phyloP scores from a whole-genome alignment of 2,329 filamentous ascomycete species.

The Fusarium chuoi region DNA sequence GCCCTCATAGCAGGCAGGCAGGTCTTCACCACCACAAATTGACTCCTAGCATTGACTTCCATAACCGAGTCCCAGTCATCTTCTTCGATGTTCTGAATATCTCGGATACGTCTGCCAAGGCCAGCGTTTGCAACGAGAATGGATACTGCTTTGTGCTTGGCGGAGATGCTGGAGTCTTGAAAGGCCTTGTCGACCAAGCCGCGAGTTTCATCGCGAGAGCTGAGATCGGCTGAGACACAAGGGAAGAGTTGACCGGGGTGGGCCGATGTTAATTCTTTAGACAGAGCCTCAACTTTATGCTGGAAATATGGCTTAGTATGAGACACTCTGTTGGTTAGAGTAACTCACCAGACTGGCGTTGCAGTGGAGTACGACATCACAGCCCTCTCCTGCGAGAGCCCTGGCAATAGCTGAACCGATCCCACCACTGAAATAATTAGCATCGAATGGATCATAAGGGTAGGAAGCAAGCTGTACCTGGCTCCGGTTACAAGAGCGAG shows the following conservation, averaged over 20 bases:
- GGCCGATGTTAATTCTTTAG: background rate
- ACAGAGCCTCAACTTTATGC: constrained; percentile 23
- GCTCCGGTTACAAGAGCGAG: constrained; percentile 30
- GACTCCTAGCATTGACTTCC: constrained; percentile 49
- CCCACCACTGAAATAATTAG: constrained; percentile 6
- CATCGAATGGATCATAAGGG: accelerated
- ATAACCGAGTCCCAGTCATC: constrained; percentile 52
- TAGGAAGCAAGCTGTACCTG: constrained; percentile 1
- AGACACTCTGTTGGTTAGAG: accelerated
- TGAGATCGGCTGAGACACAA: constrained; percentile 20
- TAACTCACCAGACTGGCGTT: constrained; percentile 12
- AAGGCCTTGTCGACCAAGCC: constrained; percentile 8
- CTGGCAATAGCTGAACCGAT: constrained; percentile 25
- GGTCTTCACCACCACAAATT: constrained; percentile 49
- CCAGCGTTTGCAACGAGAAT: constrained; percentile 50
- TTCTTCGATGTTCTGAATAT: constrained; percentile 48
- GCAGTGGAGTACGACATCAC: constrained; percentile 29
- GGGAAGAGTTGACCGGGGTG: constrained; percentile 13
- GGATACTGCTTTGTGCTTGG: constrained; percentile 40
- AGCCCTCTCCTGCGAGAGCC: constrained; percentile 21
- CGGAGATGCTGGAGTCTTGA: background rate
- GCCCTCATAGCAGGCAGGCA: constrained; percentile 47
- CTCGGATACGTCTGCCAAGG: constrained; percentile 47
- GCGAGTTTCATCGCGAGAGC: constrained; percentile 19
- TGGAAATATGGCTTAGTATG: background rate